Base-by-base conservation (phyloP, 2,329 filamentous ascomycete species). In the Phaeosphaeria sp. region DNA sequence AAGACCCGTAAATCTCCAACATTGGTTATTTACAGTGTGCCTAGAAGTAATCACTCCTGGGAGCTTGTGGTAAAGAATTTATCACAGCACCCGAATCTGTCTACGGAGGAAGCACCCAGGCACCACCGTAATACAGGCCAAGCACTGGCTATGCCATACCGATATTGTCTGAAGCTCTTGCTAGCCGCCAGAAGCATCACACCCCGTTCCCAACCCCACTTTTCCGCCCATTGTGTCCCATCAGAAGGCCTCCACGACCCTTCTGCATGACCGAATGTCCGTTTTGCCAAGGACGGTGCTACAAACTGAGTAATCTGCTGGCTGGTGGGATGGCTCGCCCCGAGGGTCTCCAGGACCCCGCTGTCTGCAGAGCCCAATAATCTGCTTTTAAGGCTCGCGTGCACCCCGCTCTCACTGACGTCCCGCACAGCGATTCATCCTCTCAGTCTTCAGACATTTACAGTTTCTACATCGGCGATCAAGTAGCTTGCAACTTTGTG, bases 181-280 rank as follows among this genome's bases (percentile, higher is more conserved):
- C 64, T 69, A 71, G 55, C 63, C 66, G 66, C 57, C 61, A 64
- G 54, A 61, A 60, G 64, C 59, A 62, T 60, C 62, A 61, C 39
- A 57, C 60, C 64, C 67, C 63, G 21, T 25, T 56, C 52, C 33
- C 43, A 41, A 42, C 60, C 62, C 69, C 71, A 67, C 69, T 71
- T 73, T 67, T 69, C 56, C 56, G 15, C 50, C 50, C 55, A 52
- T 55, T 50, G 55, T 61, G 53, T 60, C 49, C 61, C 63, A 60
- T 58, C 57, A 49, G 33, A 62, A 55, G 41, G 53, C 42, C 55
- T 49, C 22, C 17, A 27, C 44, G 52, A 54, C 53, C 54, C 63
- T 54, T 50, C 56, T 41, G 30, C 55, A 48, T 44, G 57, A 63
- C 53, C 47, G 58, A 52, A 56, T 56, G 51, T 55, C 56, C 55